A percentile compares a stretch with the other conserved stretches of the same genome.
These are phyloP conservation scores for Eremothecium gossypii DNA, from an alignment of 1,139 yeast genomes.

Conservation along the genomic window DNA sequence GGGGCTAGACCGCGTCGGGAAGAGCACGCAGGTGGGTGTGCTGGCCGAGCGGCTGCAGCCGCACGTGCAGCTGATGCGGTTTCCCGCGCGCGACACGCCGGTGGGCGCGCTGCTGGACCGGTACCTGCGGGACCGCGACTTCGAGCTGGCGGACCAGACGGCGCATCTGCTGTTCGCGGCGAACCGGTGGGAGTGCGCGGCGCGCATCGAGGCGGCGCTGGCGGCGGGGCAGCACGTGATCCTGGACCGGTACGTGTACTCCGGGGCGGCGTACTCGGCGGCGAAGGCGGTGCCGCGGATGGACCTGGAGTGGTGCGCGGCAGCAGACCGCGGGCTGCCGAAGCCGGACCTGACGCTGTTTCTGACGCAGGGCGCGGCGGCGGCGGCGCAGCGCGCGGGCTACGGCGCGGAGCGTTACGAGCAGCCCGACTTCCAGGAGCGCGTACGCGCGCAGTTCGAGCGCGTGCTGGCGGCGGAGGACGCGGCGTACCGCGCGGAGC, in stretches of 20 bases:
- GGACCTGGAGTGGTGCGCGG: slow-evolving; percentile 63
- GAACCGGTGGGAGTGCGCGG: slow-evolving; percentile 80
- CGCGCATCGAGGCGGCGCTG: slow-evolving; percentile 39
- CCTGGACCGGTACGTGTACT: slow-evolving; percentile 80
- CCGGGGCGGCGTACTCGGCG: slow-evolving; percentile 86
- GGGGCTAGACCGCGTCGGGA: slow-evolving; percentile 93
- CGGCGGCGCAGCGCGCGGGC: slow-evolving; percentile 55
- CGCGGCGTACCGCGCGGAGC: slow-evolving; percentile 21
- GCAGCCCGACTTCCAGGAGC: slow-evolving; percentile 54
- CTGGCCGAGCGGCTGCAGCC: slow-evolving; percentile 35
- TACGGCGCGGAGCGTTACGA: slow-evolving; percentile 95
- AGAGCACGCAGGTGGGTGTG: slow-evolving; percentile 70
- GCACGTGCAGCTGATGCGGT: slow-evolving; percentile 49
- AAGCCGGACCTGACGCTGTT: slow-evolving; percentile 80
- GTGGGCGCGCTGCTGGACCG: slow-evolving; percentile 72
- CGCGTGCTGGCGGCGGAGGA: slow-evolving; percentile 33
- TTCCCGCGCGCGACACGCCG: slow-evolving; percentile 78
- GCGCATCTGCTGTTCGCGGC: slow-evolving; percentile 87
- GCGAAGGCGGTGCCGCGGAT: slow-evolving; percentile 54
- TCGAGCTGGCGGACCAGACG: slow-evolving; percentile 57
- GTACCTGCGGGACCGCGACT: slow-evolving; percentile 49
- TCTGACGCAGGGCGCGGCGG: slow-evolving; percentile 48
- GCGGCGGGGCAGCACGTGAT: slow-evolving; percentile 51
- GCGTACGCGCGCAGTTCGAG: slow-evolving; percentile 55
- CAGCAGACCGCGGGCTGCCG: slow-evolving; percentile 79